Percentiles rank a stretch among this genome's conserved stretches.
Evolutionary conservation across 306 rosid species (phyloP).

Genomic region (Benincasa hispida): DNA sequence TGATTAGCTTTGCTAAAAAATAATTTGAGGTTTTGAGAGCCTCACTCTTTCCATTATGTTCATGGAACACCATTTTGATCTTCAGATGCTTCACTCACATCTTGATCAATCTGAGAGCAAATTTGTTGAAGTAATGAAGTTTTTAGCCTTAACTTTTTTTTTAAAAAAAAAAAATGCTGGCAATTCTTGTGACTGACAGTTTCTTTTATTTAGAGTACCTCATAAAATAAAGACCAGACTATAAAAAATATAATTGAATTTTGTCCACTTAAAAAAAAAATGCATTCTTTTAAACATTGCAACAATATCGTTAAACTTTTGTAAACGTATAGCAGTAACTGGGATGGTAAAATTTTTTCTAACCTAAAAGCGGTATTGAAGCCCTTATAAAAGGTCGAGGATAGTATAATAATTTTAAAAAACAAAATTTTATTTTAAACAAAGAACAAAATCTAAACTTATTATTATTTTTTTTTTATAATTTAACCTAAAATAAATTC

Average conservation of each 20-base stretch:
- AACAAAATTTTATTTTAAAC: too few relatives aligned
- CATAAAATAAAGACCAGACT: background rate
- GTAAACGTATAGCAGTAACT: too few relatives aligned
- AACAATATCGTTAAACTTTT: too few relatives aligned
- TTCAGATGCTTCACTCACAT: background rate
- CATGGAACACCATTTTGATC: background rate
- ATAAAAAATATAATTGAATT: too few relatives aligned
- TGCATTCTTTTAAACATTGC: too few relatives aligned
- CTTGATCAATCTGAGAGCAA: background rate
- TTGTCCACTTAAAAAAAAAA: too few relatives aligned
- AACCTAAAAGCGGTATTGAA: too few relatives aligned
- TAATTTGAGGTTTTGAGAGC: background rate
- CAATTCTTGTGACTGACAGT: background rate
- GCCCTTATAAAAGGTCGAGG: too few relatives aligned
- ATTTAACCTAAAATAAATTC: background rate
- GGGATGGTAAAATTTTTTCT: too few relatives aligned
- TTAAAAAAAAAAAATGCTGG: background rate
- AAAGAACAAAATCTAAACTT: too few relatives aligned
- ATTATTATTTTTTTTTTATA: too few relatives aligned
- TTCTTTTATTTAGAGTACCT: background rate
- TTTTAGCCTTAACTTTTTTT: background rate
- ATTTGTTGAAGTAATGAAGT: background rate
- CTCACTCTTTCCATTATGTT: background rate
- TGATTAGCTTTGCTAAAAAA: background rate
- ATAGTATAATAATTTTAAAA: too few relatives aligned